phyloP scores from a whole-genome alignment of 2,329 filamentous ascomycete species.

The Grosmannia clavigera region DNA sequence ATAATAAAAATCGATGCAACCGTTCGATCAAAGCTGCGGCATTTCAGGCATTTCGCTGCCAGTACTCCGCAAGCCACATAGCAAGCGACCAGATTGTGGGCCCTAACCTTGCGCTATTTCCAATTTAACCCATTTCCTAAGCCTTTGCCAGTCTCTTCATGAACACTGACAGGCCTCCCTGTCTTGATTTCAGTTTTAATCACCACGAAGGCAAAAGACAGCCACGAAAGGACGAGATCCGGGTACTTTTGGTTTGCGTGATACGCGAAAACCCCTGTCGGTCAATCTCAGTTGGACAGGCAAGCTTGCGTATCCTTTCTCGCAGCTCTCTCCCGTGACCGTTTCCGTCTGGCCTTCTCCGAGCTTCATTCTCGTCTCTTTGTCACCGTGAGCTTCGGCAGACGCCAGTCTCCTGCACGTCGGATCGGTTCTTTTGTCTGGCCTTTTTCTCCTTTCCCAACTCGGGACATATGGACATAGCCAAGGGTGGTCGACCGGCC shows the following conservation, averaged over 20 bases:
- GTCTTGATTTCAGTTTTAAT: not conserved
- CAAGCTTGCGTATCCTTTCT: not conserved
- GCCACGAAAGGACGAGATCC: not conserved
- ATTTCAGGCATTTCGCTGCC: not conserved
- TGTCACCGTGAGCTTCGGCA: not conserved
- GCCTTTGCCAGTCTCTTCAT: too few relatives aligned
- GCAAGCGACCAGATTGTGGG: not conserved
- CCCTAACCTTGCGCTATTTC: not conserved
- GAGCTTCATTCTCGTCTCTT: not conserved
- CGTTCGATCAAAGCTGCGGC: not conserved
- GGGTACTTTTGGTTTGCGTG: not conserved
- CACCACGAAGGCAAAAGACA: too few relatives aligned
- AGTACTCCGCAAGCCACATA: not conserved
- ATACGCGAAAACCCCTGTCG: not conserved
- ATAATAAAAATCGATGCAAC: not conserved
- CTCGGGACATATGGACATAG: not conserved
- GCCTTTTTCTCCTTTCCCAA: too few relatives aligned
- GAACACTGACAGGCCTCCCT: not conserved
- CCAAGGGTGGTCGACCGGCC: not conserved
- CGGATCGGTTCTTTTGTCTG: not conserved
- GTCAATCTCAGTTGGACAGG: not conserved
- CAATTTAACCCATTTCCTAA: too few relatives aligned
- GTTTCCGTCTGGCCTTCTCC: not conserved
- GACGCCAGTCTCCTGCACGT: not conserved
- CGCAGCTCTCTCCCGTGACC: not conserved